phyloP scores from a whole-genome alignment of 768 basidiomycete genomes.

The Podaxis rugospora region DNA sequence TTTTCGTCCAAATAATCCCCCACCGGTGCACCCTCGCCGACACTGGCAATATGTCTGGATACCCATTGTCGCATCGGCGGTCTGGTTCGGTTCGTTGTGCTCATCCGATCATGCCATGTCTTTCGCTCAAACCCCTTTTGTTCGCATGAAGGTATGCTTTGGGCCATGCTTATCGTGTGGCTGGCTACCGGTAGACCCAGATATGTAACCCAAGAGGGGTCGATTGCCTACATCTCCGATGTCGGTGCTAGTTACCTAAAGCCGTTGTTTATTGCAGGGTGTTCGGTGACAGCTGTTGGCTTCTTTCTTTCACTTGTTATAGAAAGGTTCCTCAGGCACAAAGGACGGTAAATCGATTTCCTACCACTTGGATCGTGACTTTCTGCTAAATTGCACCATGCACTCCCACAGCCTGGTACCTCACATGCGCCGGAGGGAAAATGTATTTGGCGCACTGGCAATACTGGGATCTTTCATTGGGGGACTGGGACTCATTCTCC shows the following conservation, averaged over 20 bases:
- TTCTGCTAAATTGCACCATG: neutral
- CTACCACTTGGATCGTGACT: neutral
- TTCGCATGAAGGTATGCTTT: constrained; percentile 41
- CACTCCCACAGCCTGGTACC: constrained; percentile 45
- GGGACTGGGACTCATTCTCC: constrained; percentile 58
- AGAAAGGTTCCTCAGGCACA: constrained; percentile 64
- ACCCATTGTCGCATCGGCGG: constrained; percentile 51
- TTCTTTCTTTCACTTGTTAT: constrained; percentile 58
- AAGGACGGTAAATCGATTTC: constrained; percentile 43
- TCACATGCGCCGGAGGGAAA: constrained; percentile 54
- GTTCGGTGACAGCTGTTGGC: constrained; percentile 54
- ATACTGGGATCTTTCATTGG: constrained; percentile 59
- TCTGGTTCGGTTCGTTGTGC: constrained; percentile 57
- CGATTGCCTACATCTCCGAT: constrained; percentile 74
- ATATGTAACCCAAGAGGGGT: constrained; percentile 50
- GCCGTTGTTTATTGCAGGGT: constrained; percentile 69
- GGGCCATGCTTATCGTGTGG: constrained; percentile 72
- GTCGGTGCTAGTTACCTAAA: constrained; percentile 71
- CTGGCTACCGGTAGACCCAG: constrained; percentile 57
- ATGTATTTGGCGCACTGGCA: constrained; percentile 50
- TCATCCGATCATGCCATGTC: neutral
- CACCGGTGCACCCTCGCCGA: constrained; percentile 12
- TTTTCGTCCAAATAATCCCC: neutral
- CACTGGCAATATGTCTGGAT: constrained; percentile 67
- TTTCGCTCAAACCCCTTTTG: neutral